Base-by-base conservation (phyloP, 148 eudicot species). In the Camellia sinensis region DNA sequence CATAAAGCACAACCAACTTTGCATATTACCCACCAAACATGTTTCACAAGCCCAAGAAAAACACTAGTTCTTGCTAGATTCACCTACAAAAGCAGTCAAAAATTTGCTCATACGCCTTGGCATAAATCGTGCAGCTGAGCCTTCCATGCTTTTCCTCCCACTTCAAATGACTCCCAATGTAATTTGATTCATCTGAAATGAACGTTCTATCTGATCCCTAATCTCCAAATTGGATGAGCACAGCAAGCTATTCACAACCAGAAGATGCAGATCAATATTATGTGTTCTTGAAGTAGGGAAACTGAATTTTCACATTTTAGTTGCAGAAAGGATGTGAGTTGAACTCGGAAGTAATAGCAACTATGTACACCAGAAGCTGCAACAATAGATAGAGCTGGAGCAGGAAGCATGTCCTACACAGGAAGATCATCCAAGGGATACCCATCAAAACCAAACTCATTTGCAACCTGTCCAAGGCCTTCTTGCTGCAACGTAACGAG, bases 361-460 rank as follows among this genome's bases (percentile, higher is more conserved):
- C 82, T 84, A 92, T 88, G 85, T 91, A 88, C 89, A 86, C 62
- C 62, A 76, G 76, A 76, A 71, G 74, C 83, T 79, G 82, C 81
- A 77, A 81, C 41, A 65, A 22, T 65, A 18, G 44, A 61, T 4
- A 76, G 66, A 68, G 40, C 29, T 48, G 76, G 67, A 44, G 11
- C 2, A 29, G 71, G 71, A 22, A 43, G 29, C 71, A 67, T 76
- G 76, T 78, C 70, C 59, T 83, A 88, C 64, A 67, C 91, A 5
- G 91, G 89, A 68, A 92, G 84, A 78, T 92, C 87, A 77, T 89
- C 97, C 82, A 89, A 53, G 64, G 83, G 56, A 81, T 82, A 89
- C 56, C 95, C 94, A 70, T 91, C 95, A 67, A 89, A 87, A 53
- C 89, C 86, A 77, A 86, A 94, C 41, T 92, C 98, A 53, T 81